Conservation (phyloP, 352 stramenopile genomes). For the Phytophthora agathidicida region DNA sequence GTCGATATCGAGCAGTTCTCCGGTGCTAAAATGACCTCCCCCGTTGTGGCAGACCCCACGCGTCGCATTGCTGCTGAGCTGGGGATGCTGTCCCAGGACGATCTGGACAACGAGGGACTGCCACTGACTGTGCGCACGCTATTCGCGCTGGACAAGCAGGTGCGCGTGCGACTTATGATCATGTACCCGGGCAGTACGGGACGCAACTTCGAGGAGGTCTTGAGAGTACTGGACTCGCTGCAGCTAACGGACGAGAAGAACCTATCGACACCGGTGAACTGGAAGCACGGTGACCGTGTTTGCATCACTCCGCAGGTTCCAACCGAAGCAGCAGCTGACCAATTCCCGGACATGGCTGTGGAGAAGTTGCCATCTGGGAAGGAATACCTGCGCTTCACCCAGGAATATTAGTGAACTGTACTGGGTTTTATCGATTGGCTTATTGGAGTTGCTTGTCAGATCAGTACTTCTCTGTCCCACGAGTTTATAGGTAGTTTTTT, state of each 20-base stretch:
- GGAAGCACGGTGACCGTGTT: constrained; percentile 62
- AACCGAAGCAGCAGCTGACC: constrained; percentile 59
- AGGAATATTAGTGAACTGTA: constrained; percentile 25
- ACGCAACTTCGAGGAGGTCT: constrained; percentile 94
- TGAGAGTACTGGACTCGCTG: constrained; percentile 91
- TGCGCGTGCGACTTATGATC: constrained; percentile 90
- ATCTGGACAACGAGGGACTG: constrained; percentile 77
- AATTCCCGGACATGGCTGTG: constrained; percentile 66
- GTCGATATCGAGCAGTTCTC: constrained; percentile 84
- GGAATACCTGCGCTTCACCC: constrained; percentile 79
- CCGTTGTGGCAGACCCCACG: constrained; percentile 91
- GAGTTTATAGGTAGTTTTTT: constrained; percentile 6
- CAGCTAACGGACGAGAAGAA: constrained; percentile 68
- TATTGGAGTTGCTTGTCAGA: no score
- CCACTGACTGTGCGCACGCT: constrained; percentile 91
- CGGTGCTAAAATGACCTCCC: constrained; percentile 81
- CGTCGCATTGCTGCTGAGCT: constrained; percentile 80
- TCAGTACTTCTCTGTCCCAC: constrained; percentile 9
- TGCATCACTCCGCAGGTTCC: constrained; percentile 72
- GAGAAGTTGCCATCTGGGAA: constrained; percentile 78
- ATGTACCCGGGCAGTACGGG: constrained; percentile 93
- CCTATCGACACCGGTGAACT: constrained; percentile 76
- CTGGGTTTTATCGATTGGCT: no score
- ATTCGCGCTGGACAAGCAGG: constrained; percentile 91
- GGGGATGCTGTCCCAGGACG: constrained; percentile 89